phyloP scores from a whole-genome alignment of 192 early-diverging fungal species.

The Glomus cerebriforme region DNA sequence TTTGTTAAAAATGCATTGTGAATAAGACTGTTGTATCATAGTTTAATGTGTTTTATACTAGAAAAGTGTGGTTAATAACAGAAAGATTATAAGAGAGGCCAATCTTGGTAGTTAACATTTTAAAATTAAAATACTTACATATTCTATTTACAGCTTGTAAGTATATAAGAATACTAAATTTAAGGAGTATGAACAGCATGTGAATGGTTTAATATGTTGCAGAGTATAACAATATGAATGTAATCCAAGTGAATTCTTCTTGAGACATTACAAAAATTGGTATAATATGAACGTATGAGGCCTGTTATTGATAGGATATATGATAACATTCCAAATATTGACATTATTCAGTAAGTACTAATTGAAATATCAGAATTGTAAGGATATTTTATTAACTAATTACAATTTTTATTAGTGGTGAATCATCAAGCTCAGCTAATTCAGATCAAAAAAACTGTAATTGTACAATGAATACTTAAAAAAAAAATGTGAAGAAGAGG shows the following conservation, averaged over 20 bases:
- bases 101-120: background rate
- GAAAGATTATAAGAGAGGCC: background rate
- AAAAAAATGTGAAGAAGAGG: no score
- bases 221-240: conserved; percentile 16
- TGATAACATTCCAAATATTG: conserved; percentile 10
- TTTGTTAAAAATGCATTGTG: conserved; percentile 7
- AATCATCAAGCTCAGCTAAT: no score
- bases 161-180: conserved; percentile 15
- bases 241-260: conserved; percentile 13
- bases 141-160: conserved; percentile 21
- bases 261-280: conserved; percentile 8
- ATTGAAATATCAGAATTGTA: no score
- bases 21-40: background rate
- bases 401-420: no score
- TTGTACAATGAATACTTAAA: no score
- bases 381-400: no score
- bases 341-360: conserved; percentile 64
- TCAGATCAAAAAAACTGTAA: no score
- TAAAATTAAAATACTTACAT: conserved; percentile 18
- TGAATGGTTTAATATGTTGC: background rate
- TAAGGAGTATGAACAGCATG: background rate
- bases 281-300: conserved; percentile 19
- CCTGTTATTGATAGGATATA: background rate
- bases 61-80: background rate
- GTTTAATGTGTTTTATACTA: conserved; percentile 1